A percentile compares a stretch with the other conserved stretches of the same genome.
phyloP scores from a whole-genome alignment of 2,329 filamentous ascomycete species.

The Aspergillus nomiae region DNA sequence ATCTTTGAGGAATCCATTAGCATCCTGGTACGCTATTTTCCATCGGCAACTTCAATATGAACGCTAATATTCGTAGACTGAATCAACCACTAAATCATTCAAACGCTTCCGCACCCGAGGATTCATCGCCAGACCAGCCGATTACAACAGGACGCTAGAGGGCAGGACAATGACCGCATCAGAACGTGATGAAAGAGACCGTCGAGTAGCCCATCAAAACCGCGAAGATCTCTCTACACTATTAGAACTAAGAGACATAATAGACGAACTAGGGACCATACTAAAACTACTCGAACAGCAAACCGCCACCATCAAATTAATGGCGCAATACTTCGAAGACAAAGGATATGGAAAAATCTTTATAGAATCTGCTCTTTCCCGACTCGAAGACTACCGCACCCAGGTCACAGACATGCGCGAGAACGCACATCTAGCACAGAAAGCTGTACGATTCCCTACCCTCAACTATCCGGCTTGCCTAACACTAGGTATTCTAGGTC shows the following conservation, averaged over 20 bases:
- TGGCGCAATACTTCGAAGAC: constrained; percentile 35
- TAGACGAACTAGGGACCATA: constrained; percentile 64
- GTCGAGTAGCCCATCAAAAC: constrained; percentile 58
- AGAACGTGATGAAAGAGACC: constrained; percentile 47
- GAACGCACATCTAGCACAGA: constrained; percentile 60
- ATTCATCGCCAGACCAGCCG: constrained; percentile 48
- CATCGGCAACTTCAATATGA: background rate
- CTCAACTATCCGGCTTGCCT: background rate
- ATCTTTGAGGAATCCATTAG: constrained; percentile 69
- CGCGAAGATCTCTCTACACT: constrained; percentile 65
- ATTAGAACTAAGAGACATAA: constrained; percentile 64
- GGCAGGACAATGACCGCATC: constrained; percentile 34
- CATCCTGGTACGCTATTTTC: constrained; percentile 52
- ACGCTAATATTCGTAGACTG: constrained; percentile 48
- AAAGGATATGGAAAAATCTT: constrained; percentile 52
- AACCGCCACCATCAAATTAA: constrained; percentile 49
- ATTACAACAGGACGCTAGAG: constrained; percentile 31
- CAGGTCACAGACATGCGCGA: constrained; percentile 60
- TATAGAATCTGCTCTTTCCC: constrained; percentile 55
- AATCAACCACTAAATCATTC: constrained; percentile 63
- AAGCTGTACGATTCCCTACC: constrained; percentile 48
- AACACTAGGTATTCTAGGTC: constrained; percentile 43
- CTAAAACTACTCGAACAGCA: constrained; percentile 61
- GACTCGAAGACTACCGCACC: constrained; percentile 58
- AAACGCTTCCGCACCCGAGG: constrained; percentile 64